Evolutionary conservation across 768 basidiomycete species (phyloP), one percentile per base, ranked within the genome.

Genomic region (Pholiota molesta): DNA sequence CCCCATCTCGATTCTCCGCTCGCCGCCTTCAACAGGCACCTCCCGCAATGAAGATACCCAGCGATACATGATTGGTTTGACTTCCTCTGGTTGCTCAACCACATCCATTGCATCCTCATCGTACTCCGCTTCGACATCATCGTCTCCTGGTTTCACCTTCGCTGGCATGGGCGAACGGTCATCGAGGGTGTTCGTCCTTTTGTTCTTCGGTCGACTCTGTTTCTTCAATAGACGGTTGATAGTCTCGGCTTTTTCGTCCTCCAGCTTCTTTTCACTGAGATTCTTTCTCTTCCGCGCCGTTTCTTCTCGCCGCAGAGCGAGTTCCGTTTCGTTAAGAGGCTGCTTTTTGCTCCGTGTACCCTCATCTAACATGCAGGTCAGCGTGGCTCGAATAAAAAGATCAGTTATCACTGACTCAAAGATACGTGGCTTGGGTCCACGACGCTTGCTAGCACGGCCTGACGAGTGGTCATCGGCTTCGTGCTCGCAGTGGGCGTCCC

Each of bases 141-240:
- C 74, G 19, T 77, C 78, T 54, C 62, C 61, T 23, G 55, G 55
- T 55, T 68, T 68, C 3, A 70, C 65, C 56, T 73, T 74, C 4
- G 69, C 68, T 14, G 59, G 70, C 63, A 73, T 68, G 21, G 71
- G 77, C 4, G 73, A 79, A 57, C 72, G 81, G 63, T 76, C 86
- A 40, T 85, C 84, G 0, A 78, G 78, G 1, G 81, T 83, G 16
- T 81, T 80, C n/a, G 78, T 82, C 11, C 87, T 84, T 65, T 85
- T 89, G 54, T 81, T 84, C 47, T 84, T 83, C 2, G 89, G 81
- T 10, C 88, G 83, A 17, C 88, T 87, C 70, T 92, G 92, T 73
- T 94, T 95, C 72, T 93, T 93, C 55, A 95, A 83, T 14, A 95
- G 81, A 28, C 94, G 88, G 67, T 94, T 94, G 72, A 95, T 95